Percentiles rank a stretch among this genome's conserved stretches.
Conservation (phyloP, 768 basidiomycete species). For the Lentinula boryana region DNA sequence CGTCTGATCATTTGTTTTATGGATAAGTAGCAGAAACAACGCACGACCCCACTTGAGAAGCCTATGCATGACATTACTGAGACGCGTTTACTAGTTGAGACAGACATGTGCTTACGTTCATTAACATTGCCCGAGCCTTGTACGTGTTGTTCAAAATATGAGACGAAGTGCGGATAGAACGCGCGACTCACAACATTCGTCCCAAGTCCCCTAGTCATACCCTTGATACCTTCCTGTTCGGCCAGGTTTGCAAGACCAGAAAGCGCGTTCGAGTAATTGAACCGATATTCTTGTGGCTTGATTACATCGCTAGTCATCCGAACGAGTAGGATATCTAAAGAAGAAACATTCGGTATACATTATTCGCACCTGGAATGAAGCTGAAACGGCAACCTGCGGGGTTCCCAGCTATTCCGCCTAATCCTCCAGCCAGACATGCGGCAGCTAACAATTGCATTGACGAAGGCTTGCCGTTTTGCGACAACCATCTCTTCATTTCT, state of each 20-base stretch:
- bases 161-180: neutral
- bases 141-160: constrained; percentile 12
- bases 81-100: neutral
- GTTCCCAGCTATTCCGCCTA: constrained; percentile 83
- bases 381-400: constrained; percentile 51
- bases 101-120: constrained; percentile 54
- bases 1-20: constrained; percentile 1
- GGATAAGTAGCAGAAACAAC: constrained; percentile 21
- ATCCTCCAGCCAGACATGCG: constrained; percentile 67
- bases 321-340: constrained; percentile 63
- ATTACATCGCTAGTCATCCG: constrained; percentile 87
- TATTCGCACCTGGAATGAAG: neutral
- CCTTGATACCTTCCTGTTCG: constrained; percentile 62
- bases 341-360: neutral
- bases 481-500: constrained; percentile 56
- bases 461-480: constrained; percentile 45
- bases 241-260: constrained; percentile 63
- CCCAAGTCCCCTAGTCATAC: constrained; percentile 67
- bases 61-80: constrained; percentile 27
- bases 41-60: constrained; percentile 81
- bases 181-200: constrained; percentile 60
- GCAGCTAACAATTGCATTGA: constrained; percentile 52
- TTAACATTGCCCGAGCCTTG: constrained; percentile 58
- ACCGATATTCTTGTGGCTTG: constrained; percentile 66
- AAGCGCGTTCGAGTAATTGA: constrained; percentile 76